Evolutionary conservation across 176 grass and related monocot species (phyloP), one percentile per base, ranked within the genome.

Genomic region (Oryza meyeriana): DNA sequence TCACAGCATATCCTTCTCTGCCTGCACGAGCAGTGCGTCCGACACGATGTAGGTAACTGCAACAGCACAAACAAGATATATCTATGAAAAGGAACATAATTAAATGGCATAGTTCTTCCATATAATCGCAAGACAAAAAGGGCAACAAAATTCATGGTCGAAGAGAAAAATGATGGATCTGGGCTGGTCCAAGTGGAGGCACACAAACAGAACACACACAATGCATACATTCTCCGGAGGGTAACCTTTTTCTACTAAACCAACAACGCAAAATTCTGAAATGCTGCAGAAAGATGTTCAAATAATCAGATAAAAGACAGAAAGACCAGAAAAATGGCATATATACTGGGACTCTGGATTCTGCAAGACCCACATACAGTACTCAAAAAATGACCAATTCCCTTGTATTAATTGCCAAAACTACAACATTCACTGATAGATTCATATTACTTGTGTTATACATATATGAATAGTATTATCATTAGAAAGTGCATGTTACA

Each of bases 41-140:
- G 75, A 98, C 95, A 81, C 90, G 90, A 84, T 98, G 95, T 77
- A 98, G 86, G 88, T 98, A 98, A 82, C 94, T 97, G 69, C 35
- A 94, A 74, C 2, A 47, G 70, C 32, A 57, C 41, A 58, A 72
- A 55, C 33, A 80, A 66, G 22, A 48, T 0, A 36, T 34, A 65
- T 50, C 6, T 10, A 68, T 8, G 13, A 71, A 45, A 79, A 26
- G 29, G 30, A 72, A 30, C 25, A 73, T 58, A 45, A 68, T 67
- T 41, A 30, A 79, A 78, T 44, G 12, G 25, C 1, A 69, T 62
- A 70, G 1, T 55, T 79, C 6, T 64, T 39, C 18, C n/a, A 62
- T 38, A 14, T 36, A 1, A 71, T 16, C 20, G 10, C 24, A 64
- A 57, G 30, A 8, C 13, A 3, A 14, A 44, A 61, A 30, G 38